Evolutionary conservation across 768 basidiomycete species (phyloP), one percentile per base, ranked within the genome.

Genomic region (Auricularia sp.): DNA sequence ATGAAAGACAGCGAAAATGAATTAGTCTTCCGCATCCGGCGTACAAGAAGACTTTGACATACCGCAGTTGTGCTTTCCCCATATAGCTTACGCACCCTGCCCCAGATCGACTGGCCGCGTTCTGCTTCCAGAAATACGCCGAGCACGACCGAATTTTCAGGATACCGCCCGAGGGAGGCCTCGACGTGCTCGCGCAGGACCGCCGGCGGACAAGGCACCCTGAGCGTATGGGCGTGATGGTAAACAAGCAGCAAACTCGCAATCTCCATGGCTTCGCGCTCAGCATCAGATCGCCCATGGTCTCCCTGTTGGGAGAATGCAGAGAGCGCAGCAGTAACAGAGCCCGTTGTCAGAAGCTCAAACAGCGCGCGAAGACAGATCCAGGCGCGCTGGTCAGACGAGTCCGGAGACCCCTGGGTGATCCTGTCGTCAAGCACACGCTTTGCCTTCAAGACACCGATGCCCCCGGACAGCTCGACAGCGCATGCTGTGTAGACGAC

Each of bases 101-200:
- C 90, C 90, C 91, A 91, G 29, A 89, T 79, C 0, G 87, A 87
- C 69, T 89, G 84, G 0, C 90, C 87, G 67, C 82, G 86, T 75
- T 93, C 87, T 12, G 81, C 82, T 72, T 91, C 90, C 67, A 92
- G 72, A 71, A 92, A 89, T 68, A 91, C 74, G 5, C 86, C 88
- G 29, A 93, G 70, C 51, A 91, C 75, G 29, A 88, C 76, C 3
- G 87, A 88, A 72, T 92, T 91, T 72, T 77, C 83, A 2, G 87
- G 86, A 70, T 87, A 90, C 61, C 72, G 68, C 44, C 79, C 77
- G 47, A 90, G 70, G 0, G 83, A 87, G n/a, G 69, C 70, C 65
- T 80, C 79, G 16, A 81, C 80, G 33, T 85, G 78, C 36, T 84
- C 81, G 58, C 88, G 80, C 35, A 91, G 74, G 16, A 86, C 68